A percentile compares a stretch with the other conserved stretches of the same genome.
phyloP scores from a whole-genome alignment of 768 basidiomycete genomes.

The Albatrellus ellisii region DNA sequence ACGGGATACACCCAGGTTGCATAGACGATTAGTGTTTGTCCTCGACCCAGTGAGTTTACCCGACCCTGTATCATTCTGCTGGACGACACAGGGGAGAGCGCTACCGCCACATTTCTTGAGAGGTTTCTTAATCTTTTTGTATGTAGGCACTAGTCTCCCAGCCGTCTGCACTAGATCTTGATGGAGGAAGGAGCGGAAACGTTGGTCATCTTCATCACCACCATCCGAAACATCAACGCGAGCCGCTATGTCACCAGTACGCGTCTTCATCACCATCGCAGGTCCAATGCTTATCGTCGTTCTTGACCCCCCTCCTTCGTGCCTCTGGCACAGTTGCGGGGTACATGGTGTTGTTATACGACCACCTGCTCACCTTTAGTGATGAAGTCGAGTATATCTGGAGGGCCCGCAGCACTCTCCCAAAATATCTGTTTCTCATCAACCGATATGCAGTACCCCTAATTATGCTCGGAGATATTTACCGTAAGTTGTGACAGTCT shows the following conservation, averaged over 20 bases:
- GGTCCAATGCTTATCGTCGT: neutral
- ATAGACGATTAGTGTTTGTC: no score
- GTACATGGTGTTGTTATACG: constrained; percentile 24
- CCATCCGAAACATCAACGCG: neutral
- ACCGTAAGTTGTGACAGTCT: neutral
- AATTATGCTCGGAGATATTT: constrained; percentile 7
- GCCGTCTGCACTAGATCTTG: neutral
- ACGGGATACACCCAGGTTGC: no score
- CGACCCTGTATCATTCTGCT: no score
- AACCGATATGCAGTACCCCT: constrained; percentile 26
- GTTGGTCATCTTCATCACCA: neutral
- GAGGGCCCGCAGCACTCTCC: constrained; percentile 22
- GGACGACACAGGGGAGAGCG: no score
- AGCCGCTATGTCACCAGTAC: neutral
- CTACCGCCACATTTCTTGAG: no score
- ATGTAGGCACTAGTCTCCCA: neutral
- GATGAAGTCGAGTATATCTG: constrained; percentile 30
- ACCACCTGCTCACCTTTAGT: constrained; percentile 26
- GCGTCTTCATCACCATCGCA: neutral
- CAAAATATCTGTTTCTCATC: constrained; percentile 27
- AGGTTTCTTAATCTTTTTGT: no score
- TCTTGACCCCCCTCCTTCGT: neutral
- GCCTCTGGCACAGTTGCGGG: no score
- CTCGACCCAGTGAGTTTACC: no score
- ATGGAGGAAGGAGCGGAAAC: neutral